A percentile compares a stretch with the other conserved stretches of the same genome.
Evolutionary conservation across 768 basidiomycete species (phyloP).

Genomic region (Mycena metata): DNA sequence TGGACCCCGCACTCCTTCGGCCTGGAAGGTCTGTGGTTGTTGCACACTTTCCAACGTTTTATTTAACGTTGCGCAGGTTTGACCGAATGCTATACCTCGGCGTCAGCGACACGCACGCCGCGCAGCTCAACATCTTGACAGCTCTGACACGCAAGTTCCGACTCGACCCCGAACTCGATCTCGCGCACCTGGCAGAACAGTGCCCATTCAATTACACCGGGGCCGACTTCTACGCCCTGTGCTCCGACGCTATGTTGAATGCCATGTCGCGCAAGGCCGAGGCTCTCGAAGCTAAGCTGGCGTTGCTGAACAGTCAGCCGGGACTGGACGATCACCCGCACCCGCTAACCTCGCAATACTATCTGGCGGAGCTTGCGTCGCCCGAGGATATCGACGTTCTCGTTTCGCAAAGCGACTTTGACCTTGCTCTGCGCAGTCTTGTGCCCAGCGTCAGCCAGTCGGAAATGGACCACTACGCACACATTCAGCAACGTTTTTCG

Average conservation of each 20-base stretch:
- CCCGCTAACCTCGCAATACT: conserved; percentile 90
- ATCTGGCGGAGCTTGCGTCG: conserved; percentile 84
- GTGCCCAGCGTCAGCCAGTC: conserved; percentile 86
- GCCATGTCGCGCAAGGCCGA: conserved; percentile 93
- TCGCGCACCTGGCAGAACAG: conserved; percentile 71
- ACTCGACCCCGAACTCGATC: conserved; percentile 75
- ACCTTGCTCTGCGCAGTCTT: conserved; percentile 75
- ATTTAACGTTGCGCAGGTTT: conserved; percentile 69
- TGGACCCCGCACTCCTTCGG: conserved; percentile 90
- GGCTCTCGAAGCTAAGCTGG: conserved; percentile 80
- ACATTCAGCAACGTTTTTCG: conserved; percentile 80
- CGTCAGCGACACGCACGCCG: conserved; percentile 87
- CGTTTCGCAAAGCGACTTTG: conserved; percentile 85
- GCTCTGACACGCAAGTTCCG: conserved; percentile 95
- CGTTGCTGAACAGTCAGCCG: conserved; percentile 61
- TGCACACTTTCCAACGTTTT: background rate
- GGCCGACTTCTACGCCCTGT: conserved; percentile 97
- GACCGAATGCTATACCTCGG: conserved; percentile 97
- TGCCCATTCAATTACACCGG: conserved; percentile 97
- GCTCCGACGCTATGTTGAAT: conserved; percentile 95
- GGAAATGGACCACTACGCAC: conserved; percentile 88
- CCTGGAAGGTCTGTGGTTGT: conserved; percentile 77
- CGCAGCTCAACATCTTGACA: conserved; percentile 87
- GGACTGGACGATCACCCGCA: conserved; percentile 64
- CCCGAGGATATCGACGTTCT: conserved; percentile 78